phyloP scores from a whole-genome alignment of 306 rosid species.

The Corylus americana region DNA sequence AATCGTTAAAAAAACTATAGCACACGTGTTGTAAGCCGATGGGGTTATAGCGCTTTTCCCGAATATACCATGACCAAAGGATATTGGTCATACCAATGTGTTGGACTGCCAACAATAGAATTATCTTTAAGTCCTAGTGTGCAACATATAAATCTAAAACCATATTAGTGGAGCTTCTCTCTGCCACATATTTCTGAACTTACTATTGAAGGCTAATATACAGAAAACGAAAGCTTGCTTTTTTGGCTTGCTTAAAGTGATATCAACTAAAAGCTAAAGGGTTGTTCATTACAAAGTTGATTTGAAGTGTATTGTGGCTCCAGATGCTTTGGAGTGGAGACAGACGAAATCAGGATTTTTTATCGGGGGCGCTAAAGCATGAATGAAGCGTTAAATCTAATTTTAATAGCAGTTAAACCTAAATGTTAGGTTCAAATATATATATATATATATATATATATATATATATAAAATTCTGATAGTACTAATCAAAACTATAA shows the following conservation, averaged over 20 bases:
- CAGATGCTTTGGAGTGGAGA: too few relatives aligned
- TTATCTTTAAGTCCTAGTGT: background rate
- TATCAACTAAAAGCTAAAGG: background rate
- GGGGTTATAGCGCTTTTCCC: too few relatives aligned
- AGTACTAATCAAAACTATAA: background rate
- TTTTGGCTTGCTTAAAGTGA: background rate
- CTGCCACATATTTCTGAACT: background rate
- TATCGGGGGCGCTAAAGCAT: too few relatives aligned
- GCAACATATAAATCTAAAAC: background rate
- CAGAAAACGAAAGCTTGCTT: background rate
- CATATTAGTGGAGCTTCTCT: background rate
- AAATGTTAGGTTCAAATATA: too few relatives aligned
- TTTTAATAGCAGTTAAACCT: too few relatives aligned
- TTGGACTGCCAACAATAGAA: background rate
- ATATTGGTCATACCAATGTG: background rate
- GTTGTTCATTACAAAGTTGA: background rate
- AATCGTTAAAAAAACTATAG: too few relatives aligned
- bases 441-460: too few relatives aligned
- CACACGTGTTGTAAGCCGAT: too few relatives aligned
- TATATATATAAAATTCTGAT: too few relatives aligned
- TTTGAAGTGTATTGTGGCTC: background rate
- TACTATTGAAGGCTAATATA: background rate
- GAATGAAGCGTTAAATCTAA: too few relatives aligned
- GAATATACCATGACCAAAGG: background rate
- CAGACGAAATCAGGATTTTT: too few relatives aligned